Evolutionary conservation across 176 grass and related monocot species (phyloP).

Genomic region (Chloris gayana): DNA sequence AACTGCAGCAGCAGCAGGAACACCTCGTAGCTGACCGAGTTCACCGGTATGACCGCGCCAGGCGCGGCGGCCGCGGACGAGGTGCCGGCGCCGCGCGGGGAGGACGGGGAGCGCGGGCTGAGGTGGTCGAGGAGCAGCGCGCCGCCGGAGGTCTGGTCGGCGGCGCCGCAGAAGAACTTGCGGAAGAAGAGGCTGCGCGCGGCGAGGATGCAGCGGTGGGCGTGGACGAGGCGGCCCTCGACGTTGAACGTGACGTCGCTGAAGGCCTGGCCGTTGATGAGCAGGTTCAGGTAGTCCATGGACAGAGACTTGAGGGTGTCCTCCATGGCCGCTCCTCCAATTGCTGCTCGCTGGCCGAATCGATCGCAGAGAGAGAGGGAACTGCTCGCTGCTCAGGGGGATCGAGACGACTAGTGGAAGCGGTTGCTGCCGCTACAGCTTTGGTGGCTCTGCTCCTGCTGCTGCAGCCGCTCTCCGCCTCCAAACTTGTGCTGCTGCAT

Average conservation of each 20-base stretch:
- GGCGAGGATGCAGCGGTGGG: constrained; percentile 98
- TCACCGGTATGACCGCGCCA: constrained; percentile 69
- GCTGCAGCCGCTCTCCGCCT: constrained; percentile 38
- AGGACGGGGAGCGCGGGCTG: constrained; percentile 72
- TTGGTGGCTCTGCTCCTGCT: constrained; percentile 48
- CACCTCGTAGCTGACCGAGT: constrained; percentile 95
- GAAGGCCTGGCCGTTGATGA: constrained; percentile 99
- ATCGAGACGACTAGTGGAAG: constrained; percentile 50
- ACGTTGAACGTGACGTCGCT: constrained; percentile 98
- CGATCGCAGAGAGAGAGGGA: background rate
- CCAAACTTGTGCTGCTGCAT: constrained; percentile 48
- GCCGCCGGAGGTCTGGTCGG: constrained; percentile 36
- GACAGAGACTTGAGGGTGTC: constrained; percentile 92
- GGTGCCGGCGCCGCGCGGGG: constrained; percentile 45
- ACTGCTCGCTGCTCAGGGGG: background rate
- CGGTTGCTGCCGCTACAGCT: constrained; percentile 25
- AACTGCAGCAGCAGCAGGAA: constrained; percentile 97
- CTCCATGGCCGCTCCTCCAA: constrained; percentile 61
- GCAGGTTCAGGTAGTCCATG: constrained; percentile 95
- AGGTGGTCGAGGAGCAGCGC: constrained; percentile 52
- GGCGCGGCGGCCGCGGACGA: background rate
- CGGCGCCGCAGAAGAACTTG: constrained; percentile 88
- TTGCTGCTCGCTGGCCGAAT: constrained; percentile 13
- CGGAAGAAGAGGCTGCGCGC: constrained; percentile 98
- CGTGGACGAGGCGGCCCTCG: constrained; percentile 91